Percentiles rank a stretch among this genome's conserved stretches.
phyloP scores from a whole-genome alignment of 2,329 filamentous ascomycete genomes.

The Ophiostoma pallidulum region DNA sequence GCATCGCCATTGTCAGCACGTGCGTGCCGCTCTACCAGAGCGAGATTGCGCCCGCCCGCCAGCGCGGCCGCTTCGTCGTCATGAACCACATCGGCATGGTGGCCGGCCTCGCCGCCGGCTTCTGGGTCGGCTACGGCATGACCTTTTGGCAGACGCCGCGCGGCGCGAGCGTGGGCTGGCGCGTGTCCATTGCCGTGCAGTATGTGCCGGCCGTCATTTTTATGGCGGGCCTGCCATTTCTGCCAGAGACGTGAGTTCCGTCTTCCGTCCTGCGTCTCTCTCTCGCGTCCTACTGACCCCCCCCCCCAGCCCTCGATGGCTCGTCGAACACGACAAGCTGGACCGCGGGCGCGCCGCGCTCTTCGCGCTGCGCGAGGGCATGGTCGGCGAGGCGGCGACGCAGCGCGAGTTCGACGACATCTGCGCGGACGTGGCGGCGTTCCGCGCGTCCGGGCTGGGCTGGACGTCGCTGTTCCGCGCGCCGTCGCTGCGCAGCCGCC shows the following conservation, averaged over 20 bases:
- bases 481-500: conserved; percentile 36
- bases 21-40: conserved; percentile 50
- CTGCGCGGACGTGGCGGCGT: conserved; percentile 31
- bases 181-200: conserved; percentile 40
- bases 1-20: conserved; percentile 46
- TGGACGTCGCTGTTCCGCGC: conserved; percentile 42
- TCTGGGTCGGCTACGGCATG: conserved; percentile 49
- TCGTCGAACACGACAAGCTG: conserved; percentile 39
- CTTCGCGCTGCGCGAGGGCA: conserved; percentile 39
- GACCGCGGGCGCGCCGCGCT: conserved; percentile 36
- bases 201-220: conserved; percentile 43
- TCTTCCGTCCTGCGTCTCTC: conserved; percentile 5
- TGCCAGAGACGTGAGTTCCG: conserved; percentile 50
- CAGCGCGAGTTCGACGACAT: conserved; percentile 38
- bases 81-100: conserved; percentile 52
- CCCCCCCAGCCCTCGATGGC: conserved; percentile 50
- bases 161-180: conserved; percentile 42
- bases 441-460: conserved; percentile 26
- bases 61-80: conserved; percentile 47
- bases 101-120: conserved; percentile 41
- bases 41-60: conserved; percentile 43
- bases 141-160: conserved; percentile 40
- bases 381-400: conserved; percentile 27
- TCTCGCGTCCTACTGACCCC: background rate
- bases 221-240: conserved; percentile 38